phyloP scores from a whole-genome alignment of 768 basidiomycete species.

The Leccinum longicurvipes region DNA sequence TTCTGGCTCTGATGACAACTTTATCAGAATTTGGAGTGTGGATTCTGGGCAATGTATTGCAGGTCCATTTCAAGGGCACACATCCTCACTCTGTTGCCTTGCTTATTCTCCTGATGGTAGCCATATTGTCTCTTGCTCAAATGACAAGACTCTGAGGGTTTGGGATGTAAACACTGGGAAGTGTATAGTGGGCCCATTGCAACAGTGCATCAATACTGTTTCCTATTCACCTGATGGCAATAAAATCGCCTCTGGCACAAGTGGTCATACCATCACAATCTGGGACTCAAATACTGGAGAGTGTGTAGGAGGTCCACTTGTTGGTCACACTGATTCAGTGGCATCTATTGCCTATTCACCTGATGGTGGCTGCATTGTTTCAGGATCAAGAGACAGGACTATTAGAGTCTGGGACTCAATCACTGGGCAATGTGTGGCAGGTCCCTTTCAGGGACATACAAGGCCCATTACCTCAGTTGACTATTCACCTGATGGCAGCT shows the following conservation, averaged over 20 bases:
- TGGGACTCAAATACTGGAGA: slow-evolving; percentile 18
- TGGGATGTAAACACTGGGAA: slow-evolving; percentile 13
- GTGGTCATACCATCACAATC: slow-evolving; percentile 13
- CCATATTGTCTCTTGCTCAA: slow-evolving; percentile 10
- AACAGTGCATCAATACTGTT: background rate
- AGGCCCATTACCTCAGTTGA: slow-evolving; percentile 1
- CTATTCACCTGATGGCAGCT: slow-evolving; percentile 18
- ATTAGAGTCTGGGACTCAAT: slow-evolving; percentile 21
- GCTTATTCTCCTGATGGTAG: slow-evolving; percentile 15
- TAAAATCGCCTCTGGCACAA: slow-evolving; percentile 16
- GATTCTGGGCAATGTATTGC: slow-evolving; percentile 4
- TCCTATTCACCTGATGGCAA: slow-evolving; percentile 24
- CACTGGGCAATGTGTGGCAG: slow-evolving; percentile 11
- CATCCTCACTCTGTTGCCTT: background rate
- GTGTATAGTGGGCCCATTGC: slow-evolving; percentile 7
- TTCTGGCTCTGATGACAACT: slow-evolving; percentile 14
- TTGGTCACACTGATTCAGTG: slow-evolving; percentile 5
- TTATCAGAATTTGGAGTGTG: slow-evolving; percentile 17
- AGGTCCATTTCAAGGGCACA: slow-evolving; percentile 7
- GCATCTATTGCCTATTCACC: slow-evolving; percentile 24
- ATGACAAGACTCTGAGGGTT: slow-evolving; percentile 6
- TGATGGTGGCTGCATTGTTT: slow-evolving; percentile 22
- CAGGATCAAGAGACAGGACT: slow-evolving; percentile 20
- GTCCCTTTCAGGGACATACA: slow-evolving; percentile 17
- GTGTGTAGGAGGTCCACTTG: slow-evolving; percentile 4